Evolutionary conservation across 345 rosid genomes (phyloP).

Genomic region (Salix arbutifolia): DNA sequence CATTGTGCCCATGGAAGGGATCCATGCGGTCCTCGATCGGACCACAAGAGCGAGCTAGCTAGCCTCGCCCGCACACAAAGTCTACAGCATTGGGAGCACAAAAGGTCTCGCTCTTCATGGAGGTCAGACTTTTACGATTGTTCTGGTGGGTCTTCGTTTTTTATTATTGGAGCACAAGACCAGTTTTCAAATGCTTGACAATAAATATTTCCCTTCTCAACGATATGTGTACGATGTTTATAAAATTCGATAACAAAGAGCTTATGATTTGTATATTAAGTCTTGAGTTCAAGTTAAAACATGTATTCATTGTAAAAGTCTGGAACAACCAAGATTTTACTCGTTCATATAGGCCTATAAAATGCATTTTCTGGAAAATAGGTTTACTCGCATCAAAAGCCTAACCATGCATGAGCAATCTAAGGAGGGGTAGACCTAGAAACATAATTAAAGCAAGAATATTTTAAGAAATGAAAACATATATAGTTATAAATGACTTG

Average conservation of each 20-base stretch:
- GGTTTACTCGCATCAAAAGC: too few species aligned
- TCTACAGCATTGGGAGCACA: background rate
- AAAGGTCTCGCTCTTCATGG: conserved; percentile 1
- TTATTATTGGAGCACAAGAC: background rate
- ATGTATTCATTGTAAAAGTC: rapidly evolving
- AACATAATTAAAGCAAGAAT: background rate
- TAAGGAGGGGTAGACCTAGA: background rate
- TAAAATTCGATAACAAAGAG: too few species aligned
- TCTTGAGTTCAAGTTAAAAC: rapidly evolving
- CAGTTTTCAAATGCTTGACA: background rate
- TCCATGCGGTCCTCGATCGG: background rate
- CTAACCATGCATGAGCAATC: background rate
- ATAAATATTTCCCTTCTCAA: background rate
- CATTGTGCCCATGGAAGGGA: background rate
- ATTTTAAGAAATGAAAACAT: background rate
- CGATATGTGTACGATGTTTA: too few species aligned
- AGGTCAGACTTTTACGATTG: background rate
- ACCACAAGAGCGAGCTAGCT: background rate
- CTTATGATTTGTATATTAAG: too few species aligned
- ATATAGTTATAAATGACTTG: background rate
- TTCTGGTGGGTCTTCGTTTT: background rate
- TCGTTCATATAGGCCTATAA: too few species aligned
- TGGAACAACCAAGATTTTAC: rapidly evolving
- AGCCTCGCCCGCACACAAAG: background rate
- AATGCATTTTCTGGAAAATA: too few species aligned